Evolutionary conservation across 306 rosid species (phyloP).

Genomic region (Quercus suber): DNA sequence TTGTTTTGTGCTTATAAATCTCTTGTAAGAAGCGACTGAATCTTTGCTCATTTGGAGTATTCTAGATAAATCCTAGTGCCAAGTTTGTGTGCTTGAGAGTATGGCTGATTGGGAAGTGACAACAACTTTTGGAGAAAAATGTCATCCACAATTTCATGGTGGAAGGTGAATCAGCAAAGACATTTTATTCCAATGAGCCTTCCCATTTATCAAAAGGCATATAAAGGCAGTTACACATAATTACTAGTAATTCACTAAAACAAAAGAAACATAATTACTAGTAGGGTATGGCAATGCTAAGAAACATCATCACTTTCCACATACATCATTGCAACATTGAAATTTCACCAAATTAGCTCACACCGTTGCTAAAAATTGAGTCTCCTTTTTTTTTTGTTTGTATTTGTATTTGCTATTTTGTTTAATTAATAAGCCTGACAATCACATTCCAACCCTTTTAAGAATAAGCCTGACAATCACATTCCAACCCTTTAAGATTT

Average conservation of each 20-base stretch:
- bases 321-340: too few species aligned
- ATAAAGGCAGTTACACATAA: background rate
- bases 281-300: background rate
- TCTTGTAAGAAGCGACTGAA: background rate
- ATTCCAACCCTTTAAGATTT: too few species aligned
- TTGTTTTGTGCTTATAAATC: background rate
- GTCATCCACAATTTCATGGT: background rate
- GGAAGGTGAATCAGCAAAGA: background rate
- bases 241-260: background rate
- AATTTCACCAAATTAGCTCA: too few species aligned
- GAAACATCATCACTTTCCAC: too few species aligned
- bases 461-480: too few species aligned
- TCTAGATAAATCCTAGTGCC: background rate
- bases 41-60: background rate
- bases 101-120: too few species aligned
- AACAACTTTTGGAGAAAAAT: background rate
- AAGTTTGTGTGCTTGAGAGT: too few species aligned
- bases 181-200: background rate
- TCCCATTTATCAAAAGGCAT: background rate
- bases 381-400: background rate
- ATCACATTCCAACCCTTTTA: too few species aligned
- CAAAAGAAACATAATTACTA: too few species aligned
- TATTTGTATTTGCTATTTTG: too few species aligned
- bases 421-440: too few species aligned
- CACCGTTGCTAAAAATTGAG: background rate